Evolutionary conservation across 2,329 filamentous ascomycete genomes (phyloP).

Genomic region (Pyrenochaeta sp.): DNA sequence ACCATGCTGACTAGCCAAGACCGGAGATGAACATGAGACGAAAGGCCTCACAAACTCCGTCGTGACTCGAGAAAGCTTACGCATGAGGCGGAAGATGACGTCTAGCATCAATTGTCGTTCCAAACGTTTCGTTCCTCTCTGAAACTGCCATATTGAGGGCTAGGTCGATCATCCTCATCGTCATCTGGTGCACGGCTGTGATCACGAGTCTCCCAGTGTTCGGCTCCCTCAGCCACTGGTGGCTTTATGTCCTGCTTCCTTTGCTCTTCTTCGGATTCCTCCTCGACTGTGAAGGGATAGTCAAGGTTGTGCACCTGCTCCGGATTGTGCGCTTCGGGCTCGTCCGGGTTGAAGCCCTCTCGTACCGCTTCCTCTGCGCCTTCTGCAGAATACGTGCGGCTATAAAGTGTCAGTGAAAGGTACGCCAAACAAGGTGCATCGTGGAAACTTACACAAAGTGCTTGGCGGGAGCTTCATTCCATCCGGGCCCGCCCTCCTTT

Average conservation of each 20-base stretch:
- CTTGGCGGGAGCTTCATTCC: slow-evolving; percentile 65
- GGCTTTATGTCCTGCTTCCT: slow-evolving; percentile 44
- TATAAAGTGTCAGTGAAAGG: slow-evolving; percentile 35
- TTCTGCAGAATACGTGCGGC: slow-evolving; percentile 57
- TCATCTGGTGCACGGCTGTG: slow-evolving; percentile 34
- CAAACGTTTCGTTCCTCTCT: slow-evolving; percentile 54
- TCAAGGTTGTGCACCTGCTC: slow-evolving; percentile 56
- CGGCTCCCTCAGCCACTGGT: slow-evolving; percentile 53
- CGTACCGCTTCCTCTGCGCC: slow-evolving; percentile 61
- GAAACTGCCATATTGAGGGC: slow-evolving; percentile 54
- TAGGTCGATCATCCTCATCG: slow-evolving; percentile 28
- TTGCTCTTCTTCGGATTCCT: slow-evolving; percentile 43
- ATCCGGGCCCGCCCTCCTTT: slow-evolving; percentile 68
- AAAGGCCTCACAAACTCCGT: background rate
- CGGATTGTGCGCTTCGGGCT: slow-evolving; percentile 52
- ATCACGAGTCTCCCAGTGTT: slow-evolving; percentile 54
- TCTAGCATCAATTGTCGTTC: slow-evolving; percentile 36
- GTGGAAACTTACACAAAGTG: slow-evolving; percentile 61
- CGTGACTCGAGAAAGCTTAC: background rate
- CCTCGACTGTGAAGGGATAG: slow-evolving; percentile 54
- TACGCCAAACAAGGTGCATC: background rate
- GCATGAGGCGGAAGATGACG: background rate
- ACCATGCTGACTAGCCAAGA: slow-evolving; percentile 3
- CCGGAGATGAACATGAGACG: background rate
- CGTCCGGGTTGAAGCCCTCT: slow-evolving; percentile 63